Evolutionary conservation across 1,284 basidiomycete species (phyloP).

Genomic region (Anthracocystis setariae): DNA sequence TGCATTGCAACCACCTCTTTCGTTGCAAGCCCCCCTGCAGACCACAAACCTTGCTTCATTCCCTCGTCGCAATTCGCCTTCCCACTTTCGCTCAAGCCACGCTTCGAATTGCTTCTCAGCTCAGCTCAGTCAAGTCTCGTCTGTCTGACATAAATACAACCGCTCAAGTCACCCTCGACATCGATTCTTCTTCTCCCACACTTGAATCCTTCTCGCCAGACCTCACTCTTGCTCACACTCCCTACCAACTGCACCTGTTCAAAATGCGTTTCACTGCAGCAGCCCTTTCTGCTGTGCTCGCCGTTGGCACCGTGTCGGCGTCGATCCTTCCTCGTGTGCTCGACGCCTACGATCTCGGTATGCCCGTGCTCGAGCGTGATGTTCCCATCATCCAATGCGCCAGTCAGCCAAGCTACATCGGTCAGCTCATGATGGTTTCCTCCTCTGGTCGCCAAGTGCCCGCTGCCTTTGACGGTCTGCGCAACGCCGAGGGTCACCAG

Average conservation of each 20-base stretch:
- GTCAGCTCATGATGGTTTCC: constrained; percentile 38
- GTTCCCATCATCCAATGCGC: constrained; percentile 36
- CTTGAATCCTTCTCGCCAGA: neutral
- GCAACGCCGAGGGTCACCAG: constrained; percentile 40
- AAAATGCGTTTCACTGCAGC: constrained; percentile 42
- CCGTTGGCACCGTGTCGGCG: constrained; percentile 31
- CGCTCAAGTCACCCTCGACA: neutral
- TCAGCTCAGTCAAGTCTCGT: too few relatives aligned
- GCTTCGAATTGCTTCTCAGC: too few relatives aligned
- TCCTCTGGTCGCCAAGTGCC: constrained; percentile 18
- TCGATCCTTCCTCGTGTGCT: constrained; percentile 42
- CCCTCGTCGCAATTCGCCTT: neutral
- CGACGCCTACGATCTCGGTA: constrained; percentile 36
- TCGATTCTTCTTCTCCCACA: neutral
- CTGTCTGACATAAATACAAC: constrained; percentile 5
- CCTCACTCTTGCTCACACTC: neutral
- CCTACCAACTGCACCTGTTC: neutral
- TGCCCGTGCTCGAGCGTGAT: constrained; percentile 41
- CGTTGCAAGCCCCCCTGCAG: constrained; percentile 9
- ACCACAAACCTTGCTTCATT: neutral
- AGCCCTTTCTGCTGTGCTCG: constrained; percentile 29
- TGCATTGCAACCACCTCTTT: constrained; percentile 3
- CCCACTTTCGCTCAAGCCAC: neutral
- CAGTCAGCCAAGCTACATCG: constrained; percentile 21
- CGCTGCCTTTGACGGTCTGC: constrained; percentile 47